Evolutionary conservation across 345 rosid species (phyloP).

Genomic region (Mangifera indica): DNA sequence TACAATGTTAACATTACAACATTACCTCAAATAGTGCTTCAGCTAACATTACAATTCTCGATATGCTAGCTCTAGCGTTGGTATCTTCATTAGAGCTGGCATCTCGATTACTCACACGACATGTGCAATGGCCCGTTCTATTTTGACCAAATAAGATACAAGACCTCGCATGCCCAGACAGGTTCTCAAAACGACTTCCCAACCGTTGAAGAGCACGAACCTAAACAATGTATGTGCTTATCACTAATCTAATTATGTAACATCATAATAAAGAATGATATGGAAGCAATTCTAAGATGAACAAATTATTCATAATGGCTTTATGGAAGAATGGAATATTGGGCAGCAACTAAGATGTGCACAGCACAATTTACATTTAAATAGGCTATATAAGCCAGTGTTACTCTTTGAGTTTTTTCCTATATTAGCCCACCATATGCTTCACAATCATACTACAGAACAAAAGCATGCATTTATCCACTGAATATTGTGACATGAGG

Average conservation of each 20-base stretch:
- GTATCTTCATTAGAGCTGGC: constrained; percentile 59
- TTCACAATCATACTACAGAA: neutral
- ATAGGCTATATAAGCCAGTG: neutral
- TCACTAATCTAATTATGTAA: constrained; percentile 16
- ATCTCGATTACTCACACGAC: constrained; percentile 54
- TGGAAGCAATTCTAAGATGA: neutral
- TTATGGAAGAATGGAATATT: constrained; percentile 3
- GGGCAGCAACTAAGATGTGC: constrained; percentile 1
- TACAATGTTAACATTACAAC: neutral
- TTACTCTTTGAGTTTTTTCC: constrained; percentile 5
- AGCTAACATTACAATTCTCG: constrained; percentile 95
- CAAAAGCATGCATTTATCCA: neutral
- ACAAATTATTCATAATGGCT: neutral
- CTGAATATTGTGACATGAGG: neutral
- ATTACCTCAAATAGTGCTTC: constrained; percentile 97
- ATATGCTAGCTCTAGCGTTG: constrained; percentile 89
- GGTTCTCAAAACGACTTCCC: constrained; percentile 88
- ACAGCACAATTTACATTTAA: constrained; percentile 1
- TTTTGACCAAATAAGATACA: constrained; percentile 89
- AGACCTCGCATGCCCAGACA: constrained; percentile 82
- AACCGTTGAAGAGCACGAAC: constrained; percentile 94
- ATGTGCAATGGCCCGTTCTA: constrained; percentile 79
- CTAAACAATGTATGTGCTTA: constrained; percentile 30
- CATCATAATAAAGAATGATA: neutral
- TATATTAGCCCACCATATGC: neutral